Base-by-base conservation (phyloP, 179 eudicot genomes). In the Actinidia chinensis region DNA sequence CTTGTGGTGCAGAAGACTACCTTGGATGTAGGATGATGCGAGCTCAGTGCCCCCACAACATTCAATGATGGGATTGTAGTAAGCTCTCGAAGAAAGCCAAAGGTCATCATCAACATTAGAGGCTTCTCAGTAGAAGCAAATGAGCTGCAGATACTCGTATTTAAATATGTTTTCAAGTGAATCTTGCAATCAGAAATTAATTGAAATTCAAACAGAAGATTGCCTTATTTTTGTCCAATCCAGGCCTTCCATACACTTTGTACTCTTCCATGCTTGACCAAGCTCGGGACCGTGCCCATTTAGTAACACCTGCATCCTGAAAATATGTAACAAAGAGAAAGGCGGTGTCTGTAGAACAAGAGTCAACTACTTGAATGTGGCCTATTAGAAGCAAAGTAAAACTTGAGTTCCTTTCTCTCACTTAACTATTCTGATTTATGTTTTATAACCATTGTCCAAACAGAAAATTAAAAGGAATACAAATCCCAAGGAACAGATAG, bases 1-100 rank as follows among this genome's bases (percentile, higher is more conserved):
- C 95, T 84, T 95, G 99, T 47, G 98, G 97, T 92, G 99, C 81
- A 93, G 78, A 82, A 85, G 77, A 81, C 86, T 89, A 77, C 94
- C 95, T 58, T 84, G 84, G 79, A 88, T 79, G 80, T 89, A 95
- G 75, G 88, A 83, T 28, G 94, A 91, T 54, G 94, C 95, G 54
- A 95, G 93, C 82, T 95, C 98, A 17, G 98, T 91, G 82, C 99
- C 99, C 40, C 99, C 99, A 72, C 99, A 95, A 79, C 90, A 84
- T 85, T 95, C 99, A 76, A 93, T 43, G 71, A 95, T 76, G 47
- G 98, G 99, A 72, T 83, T 91, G 82, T 95, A 94, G 83, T 81
- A 90, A 73, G 94, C 86, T 83, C 88, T 87, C 22, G 99, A 91
- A 42, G 99, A 93, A 81, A 93, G 99, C 98, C 99, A 95, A 56